Conservation (phyloP, 257 asterid species). For the Salvia hispanica region DNA sequence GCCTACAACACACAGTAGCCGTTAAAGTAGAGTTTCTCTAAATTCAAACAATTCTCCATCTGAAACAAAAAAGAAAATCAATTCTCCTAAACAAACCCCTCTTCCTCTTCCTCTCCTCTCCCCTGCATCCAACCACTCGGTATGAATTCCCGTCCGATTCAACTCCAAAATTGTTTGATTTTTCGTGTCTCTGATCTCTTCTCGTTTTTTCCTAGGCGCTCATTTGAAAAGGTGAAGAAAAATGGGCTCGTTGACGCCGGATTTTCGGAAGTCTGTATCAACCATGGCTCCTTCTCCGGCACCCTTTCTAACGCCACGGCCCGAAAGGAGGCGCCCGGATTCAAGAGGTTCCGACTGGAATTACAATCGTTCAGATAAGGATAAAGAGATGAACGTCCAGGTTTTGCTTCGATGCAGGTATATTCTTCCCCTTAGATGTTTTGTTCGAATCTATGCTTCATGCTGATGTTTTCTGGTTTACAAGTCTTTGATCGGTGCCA, state of each 20-base stretch:
- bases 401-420: constrained; percentile 93
- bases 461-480: background rate
- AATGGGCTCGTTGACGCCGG: constrained; percentile 73
- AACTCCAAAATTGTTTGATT: constrained; percentile 10
- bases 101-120: background rate
- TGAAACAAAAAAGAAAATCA: background rate
- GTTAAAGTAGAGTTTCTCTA: constrained; percentile 22
- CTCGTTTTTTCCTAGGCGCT: background rate
- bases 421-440: background rate
- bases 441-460: background rate
- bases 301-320: constrained; percentile 77
- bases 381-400: constrained; percentile 77
- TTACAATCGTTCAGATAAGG: constrained; percentile 53
- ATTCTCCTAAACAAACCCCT: background rate
- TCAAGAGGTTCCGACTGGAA: constrained; percentile 60
- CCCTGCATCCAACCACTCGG: background rate
- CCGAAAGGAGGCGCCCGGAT: constrained; percentile 68
- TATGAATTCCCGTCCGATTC: background rate
- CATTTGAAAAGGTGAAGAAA: constrained; percentile 7
- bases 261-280: constrained; percentile 50
- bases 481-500: background rate
- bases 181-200: background rate
- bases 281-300: constrained; percentile 73
- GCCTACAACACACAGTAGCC: constrained; percentile 36
- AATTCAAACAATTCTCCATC: constrained; percentile 30